Conservation (phyloP, 1,284 basidiomycete genomes). For the Termitomyces sp. region DNA sequence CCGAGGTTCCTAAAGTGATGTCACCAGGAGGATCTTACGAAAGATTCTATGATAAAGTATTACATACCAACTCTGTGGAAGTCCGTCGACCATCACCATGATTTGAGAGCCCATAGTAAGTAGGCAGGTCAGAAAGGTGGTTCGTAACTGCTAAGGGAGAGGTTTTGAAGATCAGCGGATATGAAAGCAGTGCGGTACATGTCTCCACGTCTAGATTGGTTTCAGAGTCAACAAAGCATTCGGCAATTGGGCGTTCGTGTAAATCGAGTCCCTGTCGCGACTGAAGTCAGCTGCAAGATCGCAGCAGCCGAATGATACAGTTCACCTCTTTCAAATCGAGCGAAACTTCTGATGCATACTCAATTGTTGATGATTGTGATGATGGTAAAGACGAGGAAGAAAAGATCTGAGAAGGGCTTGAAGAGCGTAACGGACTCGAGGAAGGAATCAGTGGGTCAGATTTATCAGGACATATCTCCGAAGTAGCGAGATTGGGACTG, state of each 20-base stretch:
- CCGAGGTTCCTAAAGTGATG: not conserved
- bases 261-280: not conserved
- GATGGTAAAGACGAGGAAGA: conserved; percentile 40
- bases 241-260: not conserved
- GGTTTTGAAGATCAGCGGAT: not conserved
- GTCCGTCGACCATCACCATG: not conserved
- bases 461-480: not conserved
- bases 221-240: not conserved
- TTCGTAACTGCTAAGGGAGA: not conserved
- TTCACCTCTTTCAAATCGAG: not conserved
- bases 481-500: not conserved
- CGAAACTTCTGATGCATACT: not conserved
- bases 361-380: conserved; percentile 30
- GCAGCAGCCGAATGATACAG: not conserved
- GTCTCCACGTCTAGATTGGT: not conserved
- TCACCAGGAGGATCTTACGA: too few species aligned
- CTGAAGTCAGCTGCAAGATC: not conserved
- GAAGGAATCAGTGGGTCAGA: conserved; percentile 15
- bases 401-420: conserved; percentile 42
- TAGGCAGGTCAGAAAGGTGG: not conserved
- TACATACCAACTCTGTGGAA: not conserved
- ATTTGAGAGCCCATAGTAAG: not conserved
- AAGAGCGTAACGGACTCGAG: conserved; percentile 37
- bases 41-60: not conserved
- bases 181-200: not conserved